Evolutionary conservation across 108 stramenopile genomes (phyloP).

Genomic region (Thalassiosira profunda): DNA sequence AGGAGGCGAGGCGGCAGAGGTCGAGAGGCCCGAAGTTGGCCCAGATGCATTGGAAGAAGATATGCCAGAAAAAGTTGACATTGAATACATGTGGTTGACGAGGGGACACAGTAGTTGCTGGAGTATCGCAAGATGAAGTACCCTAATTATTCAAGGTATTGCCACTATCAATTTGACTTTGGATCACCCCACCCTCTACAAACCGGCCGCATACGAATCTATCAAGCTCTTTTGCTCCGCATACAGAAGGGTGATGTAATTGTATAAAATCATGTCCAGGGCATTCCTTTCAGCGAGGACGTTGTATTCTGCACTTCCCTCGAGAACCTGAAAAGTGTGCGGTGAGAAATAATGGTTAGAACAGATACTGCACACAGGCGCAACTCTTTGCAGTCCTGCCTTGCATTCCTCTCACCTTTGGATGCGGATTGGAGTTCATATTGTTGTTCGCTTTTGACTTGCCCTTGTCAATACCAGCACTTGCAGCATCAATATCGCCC

Average conservation of each 20-base stretch:
- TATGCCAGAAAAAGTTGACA: too few species aligned
- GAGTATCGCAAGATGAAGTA: too few species aligned
- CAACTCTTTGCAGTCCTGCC: not conserved
- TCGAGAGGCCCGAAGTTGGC: too few species aligned
- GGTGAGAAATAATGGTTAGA: not conserved
- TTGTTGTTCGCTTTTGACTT: slow-evolving; percentile 28
- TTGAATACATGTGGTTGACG: too few species aligned
- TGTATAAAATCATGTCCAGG: slow-evolving; percentile 45
- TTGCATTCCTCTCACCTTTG: slow-evolving; percentile 27
- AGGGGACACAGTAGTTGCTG: too few species aligned
- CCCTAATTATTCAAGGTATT: too few species aligned
- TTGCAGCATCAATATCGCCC: not conserved
- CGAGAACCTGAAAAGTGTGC: slow-evolving; percentile 10
- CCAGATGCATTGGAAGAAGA: too few species aligned
- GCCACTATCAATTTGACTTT: too few species aligned
- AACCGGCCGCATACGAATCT: slow-evolving; percentile 20
- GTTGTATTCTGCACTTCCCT: slow-evolving; percentile 36
- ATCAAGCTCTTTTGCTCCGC: slow-evolving; percentile 43
- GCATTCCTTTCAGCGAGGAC: slow-evolving; percentile 27
- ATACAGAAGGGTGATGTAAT: slow-evolving; percentile 32
- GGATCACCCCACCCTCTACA: slow-evolving; percentile 5
- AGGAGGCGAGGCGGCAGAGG: too few species aligned
- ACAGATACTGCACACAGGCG: too few species aligned
- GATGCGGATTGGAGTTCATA: slow-evolving; percentile 47
- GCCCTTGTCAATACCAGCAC: not conserved